Base-by-base conservation (phyloP, 2,329 filamentous ascomycete species). In the Fusarium sp. region DNA sequence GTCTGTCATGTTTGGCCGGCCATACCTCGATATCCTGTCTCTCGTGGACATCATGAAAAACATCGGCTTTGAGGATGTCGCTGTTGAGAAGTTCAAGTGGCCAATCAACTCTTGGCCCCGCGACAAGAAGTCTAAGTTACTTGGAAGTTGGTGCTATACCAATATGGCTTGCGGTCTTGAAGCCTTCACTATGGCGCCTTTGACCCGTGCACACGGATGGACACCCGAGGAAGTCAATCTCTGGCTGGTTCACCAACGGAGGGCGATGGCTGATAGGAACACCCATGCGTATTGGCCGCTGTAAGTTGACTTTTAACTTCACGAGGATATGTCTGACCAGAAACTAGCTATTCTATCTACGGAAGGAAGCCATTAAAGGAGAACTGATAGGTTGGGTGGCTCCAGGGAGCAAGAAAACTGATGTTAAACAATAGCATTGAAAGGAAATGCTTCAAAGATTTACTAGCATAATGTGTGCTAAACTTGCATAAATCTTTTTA, bases 41-140 rank as follows among this genome's bases (percentile, higher is more conserved):
- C 65, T 75, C 13, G 57, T 59, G 12, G 64, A 70, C 11, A 42
- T 65, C 12, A 63, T 79, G 44, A 38, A 31, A 5, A 45, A 71
- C 16, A 69, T 71, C 6, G 78, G 73, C 5, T 79, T 75, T 26
- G 59, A 70, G 2, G 64, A 77, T 36, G 42, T 77, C 3, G 47
- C 68, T 6, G 31, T 69, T 16, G 61, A 64, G 26, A 31, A 47
- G n/a, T 70, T 64, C 38, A 77, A 65, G 44, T 73, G 74, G 74
- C 74, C 74, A 7, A 74, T 57, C 10, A 75, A 75, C 9, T 26
- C 65, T 4, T 77, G 74, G 65, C 70, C 74, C 4, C 45, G 36
- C 30, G 74, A 76, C 26, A 62, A 64, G 18, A 56, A 65, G 20
- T 36, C 63, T 12, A 76, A 74, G 57, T 22, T 72, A 3, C 56